Conservation (phyloP, 1,284 basidiomycete species). For the Wallemia ichthyophaga region DNA sequence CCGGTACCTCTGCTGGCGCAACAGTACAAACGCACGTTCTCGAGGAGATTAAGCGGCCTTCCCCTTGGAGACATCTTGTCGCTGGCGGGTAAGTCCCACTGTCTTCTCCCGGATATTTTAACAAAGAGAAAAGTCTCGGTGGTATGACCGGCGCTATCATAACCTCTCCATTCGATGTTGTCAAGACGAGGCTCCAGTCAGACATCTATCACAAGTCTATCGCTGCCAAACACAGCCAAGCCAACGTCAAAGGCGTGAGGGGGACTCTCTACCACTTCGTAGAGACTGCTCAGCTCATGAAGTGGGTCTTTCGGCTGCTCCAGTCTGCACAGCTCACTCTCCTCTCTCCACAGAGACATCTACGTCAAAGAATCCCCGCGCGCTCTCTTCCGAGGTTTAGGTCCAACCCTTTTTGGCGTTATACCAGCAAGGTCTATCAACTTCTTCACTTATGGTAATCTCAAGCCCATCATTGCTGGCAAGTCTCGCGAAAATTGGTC, state of each 20-base stretch:
- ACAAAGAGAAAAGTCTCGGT: constrained; percentile 31
- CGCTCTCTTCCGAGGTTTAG: constrained; percentile 80
- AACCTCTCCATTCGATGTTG: constrained; percentile 89
- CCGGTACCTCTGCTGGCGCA: neutral
- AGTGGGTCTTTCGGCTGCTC: constrained; percentile 23
- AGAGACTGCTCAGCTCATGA: constrained; percentile 66
- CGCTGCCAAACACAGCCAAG: constrained; percentile 3
- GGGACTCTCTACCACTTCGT: constrained; percentile 71
- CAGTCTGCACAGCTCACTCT: neutral
- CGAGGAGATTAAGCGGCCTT: neutral
- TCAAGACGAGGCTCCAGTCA: constrained; percentile 88
- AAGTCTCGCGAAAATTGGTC: constrained; percentile 47
- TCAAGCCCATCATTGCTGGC: constrained; percentile 65
- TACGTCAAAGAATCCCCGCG: constrained; percentile 64
- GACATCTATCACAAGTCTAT: constrained; percentile 17
- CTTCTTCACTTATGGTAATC: constrained; percentile 94
- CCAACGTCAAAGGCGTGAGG: constrained; percentile 14
- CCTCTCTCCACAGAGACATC: constrained; percentile 31
- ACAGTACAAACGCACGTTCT: neutral
- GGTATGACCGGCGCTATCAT: constrained; percentile 95
- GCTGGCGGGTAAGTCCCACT: constrained; percentile 44
- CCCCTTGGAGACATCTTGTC: constrained; percentile 44
- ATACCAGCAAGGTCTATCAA: constrained; percentile 77
- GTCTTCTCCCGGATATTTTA: constrained; percentile 3
- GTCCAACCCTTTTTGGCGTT: constrained; percentile 76